phyloP scores from a whole-genome alignment of 768 basidiomycete genomes.

The Agrocybe chaxingu region DNA sequence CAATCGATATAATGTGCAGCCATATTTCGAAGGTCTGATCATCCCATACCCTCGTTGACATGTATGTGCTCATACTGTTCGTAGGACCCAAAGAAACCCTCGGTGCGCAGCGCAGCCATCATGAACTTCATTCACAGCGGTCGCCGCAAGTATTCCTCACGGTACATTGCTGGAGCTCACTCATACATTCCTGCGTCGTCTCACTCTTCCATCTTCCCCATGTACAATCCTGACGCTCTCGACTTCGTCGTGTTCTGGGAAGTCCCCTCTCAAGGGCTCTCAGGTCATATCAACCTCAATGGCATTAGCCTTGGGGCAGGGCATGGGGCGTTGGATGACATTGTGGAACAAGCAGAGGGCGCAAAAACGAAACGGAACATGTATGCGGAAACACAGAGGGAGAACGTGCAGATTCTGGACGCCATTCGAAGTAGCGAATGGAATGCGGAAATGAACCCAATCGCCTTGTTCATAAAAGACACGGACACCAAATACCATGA shows the following conservation, averaged over 20 bases:
- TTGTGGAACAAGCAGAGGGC: conserved; percentile 57
- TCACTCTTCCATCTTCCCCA: conserved; percentile 68
- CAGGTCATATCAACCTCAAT: conserved; percentile 58
- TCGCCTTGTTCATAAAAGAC: conserved; percentile 50
- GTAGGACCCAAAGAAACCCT: conserved; percentile 14
- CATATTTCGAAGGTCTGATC: conserved; percentile 42
- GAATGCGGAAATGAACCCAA: conserved; percentile 78
- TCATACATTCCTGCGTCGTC: conserved; percentile 54
- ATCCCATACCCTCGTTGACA: neutral
- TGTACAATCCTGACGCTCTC: conserved; percentile 70
- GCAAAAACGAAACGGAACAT: conserved; percentile 77
- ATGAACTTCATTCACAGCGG: conserved; percentile 49
- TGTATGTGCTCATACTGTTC: conserved; percentile 1
- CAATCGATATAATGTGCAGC: conserved; percentile 48
- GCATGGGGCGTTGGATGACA: conserved; percentile 60
- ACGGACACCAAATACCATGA: conserved; percentile 50
- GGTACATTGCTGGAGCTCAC: conserved; percentile 35
- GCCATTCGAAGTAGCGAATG: conserved; percentile 70
- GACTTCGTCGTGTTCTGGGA: conserved; percentile 80
- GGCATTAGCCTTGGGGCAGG: conserved; percentile 64
- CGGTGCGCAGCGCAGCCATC: conserved; percentile 25
- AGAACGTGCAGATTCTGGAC: conserved; percentile 63
- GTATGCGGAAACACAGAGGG: conserved; percentile 86
- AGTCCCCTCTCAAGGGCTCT: conserved; percentile 53
- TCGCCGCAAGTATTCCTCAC: conserved; percentile 38